A percentile compares a stretch with the other conserved stretches of the same genome.
Conservation (phyloP, 2,329 filamentous ascomycete genomes). For the Hansfordia pulvinata region DNA sequence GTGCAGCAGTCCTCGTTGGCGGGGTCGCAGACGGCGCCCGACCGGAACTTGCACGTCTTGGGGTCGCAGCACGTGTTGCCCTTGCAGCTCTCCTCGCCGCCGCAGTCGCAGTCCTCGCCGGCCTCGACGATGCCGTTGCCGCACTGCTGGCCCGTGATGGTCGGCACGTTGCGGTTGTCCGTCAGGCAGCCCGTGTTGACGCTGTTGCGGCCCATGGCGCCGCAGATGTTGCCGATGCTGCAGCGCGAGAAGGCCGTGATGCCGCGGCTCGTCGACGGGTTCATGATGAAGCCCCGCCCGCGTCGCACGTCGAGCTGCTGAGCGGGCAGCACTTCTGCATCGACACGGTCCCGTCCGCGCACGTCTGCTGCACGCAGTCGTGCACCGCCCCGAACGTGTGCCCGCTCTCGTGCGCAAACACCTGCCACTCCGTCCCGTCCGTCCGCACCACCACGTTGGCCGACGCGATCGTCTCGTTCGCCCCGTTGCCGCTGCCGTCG, state of each 20-base stretch:
- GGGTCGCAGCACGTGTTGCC: conserved; percentile 74
- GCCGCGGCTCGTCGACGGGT: conserved; percentile 64
- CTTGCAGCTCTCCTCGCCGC: conserved; percentile 58
- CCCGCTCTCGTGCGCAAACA: conserved; percentile 86
- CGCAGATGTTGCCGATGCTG: conserved; percentile 87
- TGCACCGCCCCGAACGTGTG: conserved; percentile 95
- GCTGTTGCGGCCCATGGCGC: conserved; percentile 62
- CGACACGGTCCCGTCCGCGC: conserved; percentile 40
- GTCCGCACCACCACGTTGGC: conserved; percentile 85
- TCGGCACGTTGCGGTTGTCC: conserved; percentile 74
- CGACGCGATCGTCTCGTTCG: conserved; percentile 66
- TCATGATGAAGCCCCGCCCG: conserved; percentile 82
- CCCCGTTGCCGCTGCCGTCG: conserved; percentile 44
- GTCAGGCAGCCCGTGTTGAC: conserved; percentile 67
- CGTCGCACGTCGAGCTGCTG: conserved; percentile 53
- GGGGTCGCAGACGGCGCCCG: conserved; percentile 64
- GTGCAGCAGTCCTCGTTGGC: conserved; percentile 75
- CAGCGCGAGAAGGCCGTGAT: conserved; percentile 79
- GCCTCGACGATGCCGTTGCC: conserved; percentile 94
- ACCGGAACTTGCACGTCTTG: conserved; percentile 72
- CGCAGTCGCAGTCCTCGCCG: conserved; percentile 94
- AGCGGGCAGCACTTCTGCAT: conserved; percentile 67
- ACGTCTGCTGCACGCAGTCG: conserved; percentile 65
- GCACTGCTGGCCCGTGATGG: conserved; percentile 72
- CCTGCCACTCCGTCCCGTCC: conserved; percentile 79